These are phyloP conservation scores for Canavalia gladiata DNA, from an alignment of 306 rosid genomes.

Conservation along the genomic window DNA sequence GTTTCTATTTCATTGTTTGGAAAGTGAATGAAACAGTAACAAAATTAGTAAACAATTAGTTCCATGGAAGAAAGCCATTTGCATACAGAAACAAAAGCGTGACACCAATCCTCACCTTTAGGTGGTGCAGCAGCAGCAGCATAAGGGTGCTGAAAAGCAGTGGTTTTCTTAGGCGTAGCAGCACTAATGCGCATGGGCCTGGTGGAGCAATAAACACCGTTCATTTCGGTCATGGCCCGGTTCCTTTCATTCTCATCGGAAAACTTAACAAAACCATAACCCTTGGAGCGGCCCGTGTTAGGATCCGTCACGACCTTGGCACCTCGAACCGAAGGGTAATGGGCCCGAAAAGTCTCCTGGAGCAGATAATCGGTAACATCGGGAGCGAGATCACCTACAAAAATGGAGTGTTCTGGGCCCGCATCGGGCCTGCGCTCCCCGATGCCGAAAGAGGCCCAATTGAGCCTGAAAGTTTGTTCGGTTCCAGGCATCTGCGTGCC, in stretches of 20 bases:
- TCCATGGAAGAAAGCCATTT: too few relatives aligned
- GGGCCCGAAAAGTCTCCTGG: constrained; percentile 79
- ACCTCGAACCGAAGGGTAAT: constrained; percentile 84
- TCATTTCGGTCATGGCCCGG: constrained; percentile 92
- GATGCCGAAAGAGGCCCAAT: constrained; percentile 95
- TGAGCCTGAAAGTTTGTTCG: constrained; percentile 80
- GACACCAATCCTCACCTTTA: constrained; percentile 53
- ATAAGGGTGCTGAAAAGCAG: constrained; percentile 70
- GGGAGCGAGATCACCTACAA: constrained; percentile 93
- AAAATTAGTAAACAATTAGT: too few relatives aligned
- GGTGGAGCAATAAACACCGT: constrained; percentile 89
- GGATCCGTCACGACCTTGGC: constrained; percentile 95
- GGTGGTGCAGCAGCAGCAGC: constrained; percentile 50
- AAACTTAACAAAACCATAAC: constrained; percentile 93
- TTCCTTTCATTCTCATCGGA: constrained; percentile 85
- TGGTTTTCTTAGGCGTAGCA: constrained; percentile 86
- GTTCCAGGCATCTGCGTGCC: constrained; percentile 90
- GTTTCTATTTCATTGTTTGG: too few relatives aligned
- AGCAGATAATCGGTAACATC: constrained; percentile 87
- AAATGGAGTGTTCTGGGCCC: constrained; percentile 89
- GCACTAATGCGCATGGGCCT: constrained; percentile 96
- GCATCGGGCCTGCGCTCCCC: constrained; percentile 89
- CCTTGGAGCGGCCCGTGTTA: constrained; percentile 83
- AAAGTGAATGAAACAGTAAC: too few relatives aligned
- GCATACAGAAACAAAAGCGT: too few relatives aligned